A percentile compares a stretch with the other conserved stretches of the same genome.
phyloP scores from a whole-genome alignment of 2,329 filamentous ascomycete genomes.

The Hypoxylon sp. region DNA sequence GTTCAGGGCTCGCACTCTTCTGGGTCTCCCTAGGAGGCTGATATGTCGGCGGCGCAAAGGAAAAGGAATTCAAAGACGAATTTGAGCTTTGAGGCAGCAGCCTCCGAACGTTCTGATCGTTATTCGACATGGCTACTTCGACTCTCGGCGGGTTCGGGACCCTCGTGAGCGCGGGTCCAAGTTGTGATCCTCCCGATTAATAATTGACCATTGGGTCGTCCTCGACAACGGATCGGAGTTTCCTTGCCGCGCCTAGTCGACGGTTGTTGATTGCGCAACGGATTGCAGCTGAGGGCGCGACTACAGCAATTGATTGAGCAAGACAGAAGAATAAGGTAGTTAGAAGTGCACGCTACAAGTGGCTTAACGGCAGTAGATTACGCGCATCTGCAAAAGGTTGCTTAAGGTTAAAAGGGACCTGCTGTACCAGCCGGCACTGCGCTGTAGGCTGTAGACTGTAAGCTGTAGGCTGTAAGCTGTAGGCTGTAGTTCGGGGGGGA shows the following conservation, averaged over 20 bases:
- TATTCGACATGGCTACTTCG: conserved; percentile 64
- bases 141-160: conserved; percentile 35
- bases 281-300: conserved; percentile 12
- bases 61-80: conserved; percentile 75
- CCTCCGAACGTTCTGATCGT: conserved; percentile 71
- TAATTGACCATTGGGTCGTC: conserved; percentile 33
- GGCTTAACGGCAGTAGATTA: conserved; percentile 33
- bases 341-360: conserved; percentile 23
- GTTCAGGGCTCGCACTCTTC: conserved; percentile 73
- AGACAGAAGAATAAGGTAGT: conserved; percentile 10
- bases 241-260: conserved; percentile 27
- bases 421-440: conserved; percentile 22
- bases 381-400: conserved; percentile 24
- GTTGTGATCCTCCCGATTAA: conserved; percentile 35
- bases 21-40: conserved; percentile 79
- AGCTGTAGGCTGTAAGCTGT: conserved; percentile 3
- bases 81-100: conserved; percentile 75
- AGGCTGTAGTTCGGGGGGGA: conserved; percentile 14
- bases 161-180: conserved; percentile 37
- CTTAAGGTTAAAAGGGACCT: conserved; percentile 38
- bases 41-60: conserved; percentile 74
- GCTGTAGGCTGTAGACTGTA: conserved; percentile 2
- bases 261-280: conserved; percentile 15
- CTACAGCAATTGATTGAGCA: conserved; percentile 1
- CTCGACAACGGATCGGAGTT: conserved; percentile 11